Base-by-base conservation (phyloP, 1,139 yeast genomes). In the Scheffersomyces quercinus region DNA sequence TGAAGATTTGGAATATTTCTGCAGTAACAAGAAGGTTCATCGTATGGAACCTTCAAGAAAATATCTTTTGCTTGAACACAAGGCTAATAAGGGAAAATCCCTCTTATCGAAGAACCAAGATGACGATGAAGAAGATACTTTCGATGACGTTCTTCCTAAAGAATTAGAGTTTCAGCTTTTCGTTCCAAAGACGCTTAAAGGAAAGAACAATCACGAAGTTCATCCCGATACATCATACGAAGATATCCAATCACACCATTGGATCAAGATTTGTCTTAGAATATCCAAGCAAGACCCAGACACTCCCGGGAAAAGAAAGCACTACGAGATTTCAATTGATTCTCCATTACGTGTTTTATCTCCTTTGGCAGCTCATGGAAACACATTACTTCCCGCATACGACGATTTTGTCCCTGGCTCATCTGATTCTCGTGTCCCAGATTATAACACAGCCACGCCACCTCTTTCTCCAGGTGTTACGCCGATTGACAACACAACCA, bases 281-380 rank as follows among this genome's bases (percentile, higher is more conserved):
- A 73, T 93, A 28, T 87, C 96, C 11, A 81, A 79, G 52, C 61
- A 73, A 9, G 82, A 84, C 42, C 77, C 83, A 0, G 80, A 75
- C 14, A 77, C 78, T 41, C 73, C 78, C 1, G 71, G 70, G 38
- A 85, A 78, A 65, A 66, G 95, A 32, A 91, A 90, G 60, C 97
- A 89, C 61, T 93, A 86, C 59, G 98, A 93, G 65, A 85, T 93
- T 38, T 83, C 88, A 49, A 88, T 91, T 49, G 98, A 93, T 62
- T 86, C 96, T 8, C 97, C 97, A 6, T 82, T 90, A 49, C 95
- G 88, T 55, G 70, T 89, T 5, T 69, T 88, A 40, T 82, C 87
- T 26, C 72, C 75, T 13, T 56, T 72, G 35, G 86, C 90, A 42
- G 85, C 88, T 2, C 91, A 85, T 60, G 86, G 86, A 11, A 85